Evolutionary conservation across 2,329 filamentous ascomycete species (phyloP).

Genomic region (Amphichorda felina): DNA sequence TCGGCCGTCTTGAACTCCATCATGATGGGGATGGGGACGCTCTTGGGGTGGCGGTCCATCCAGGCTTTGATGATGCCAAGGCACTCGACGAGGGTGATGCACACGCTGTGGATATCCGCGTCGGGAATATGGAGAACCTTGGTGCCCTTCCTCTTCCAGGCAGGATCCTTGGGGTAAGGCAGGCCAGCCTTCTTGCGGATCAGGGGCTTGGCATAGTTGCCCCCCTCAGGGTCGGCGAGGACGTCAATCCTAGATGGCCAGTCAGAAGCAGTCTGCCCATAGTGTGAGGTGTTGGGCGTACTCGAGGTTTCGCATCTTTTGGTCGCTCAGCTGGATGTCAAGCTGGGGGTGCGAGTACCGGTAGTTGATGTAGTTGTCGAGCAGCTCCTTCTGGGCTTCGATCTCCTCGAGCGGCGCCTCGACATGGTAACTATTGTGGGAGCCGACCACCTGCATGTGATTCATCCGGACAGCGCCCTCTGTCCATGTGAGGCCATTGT

Average conservation of each 20-base stretch:
- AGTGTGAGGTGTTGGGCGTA: not conserved
- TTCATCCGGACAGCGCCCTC: conserved; percentile 29
- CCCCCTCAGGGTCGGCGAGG: conserved; percentile 28
- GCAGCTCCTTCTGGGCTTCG: conserved; percentile 22
- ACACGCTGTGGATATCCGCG: conserved; percentile 30
- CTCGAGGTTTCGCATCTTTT: conserved; percentile 33
- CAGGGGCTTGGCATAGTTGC: conserved; percentile 3
- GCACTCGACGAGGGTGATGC: conserved; percentile 32
- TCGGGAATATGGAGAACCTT: conserved; percentile 40
- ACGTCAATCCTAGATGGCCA: conserved; percentile 30
- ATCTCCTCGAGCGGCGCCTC: conserved; percentile 29
- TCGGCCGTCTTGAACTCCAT: conserved; percentile 32
- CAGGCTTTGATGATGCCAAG: conserved; percentile 28
- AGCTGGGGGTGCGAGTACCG: conserved; percentile 35
- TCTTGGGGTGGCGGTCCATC: conserved; percentile 26
- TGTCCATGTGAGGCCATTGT: conserved; percentile 19
- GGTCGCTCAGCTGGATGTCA: conserved; percentile 28
- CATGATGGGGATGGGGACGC: conserved; percentile 35
- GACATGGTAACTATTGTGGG: conserved; percentile 38
- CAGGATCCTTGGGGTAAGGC: conserved; percentile 19
- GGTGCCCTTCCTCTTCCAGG: conserved; percentile 27
- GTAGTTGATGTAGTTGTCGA: conserved; percentile 22
- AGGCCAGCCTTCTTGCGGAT: conserved; percentile 2
- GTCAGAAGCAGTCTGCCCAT: no score
- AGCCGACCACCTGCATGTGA: conserved; percentile 37